These are phyloP conservation scores for Tillandsia fasciculata DNA, from an alignment of 176 grass and related monocot genomes.

Conservation along the genomic window DNA sequence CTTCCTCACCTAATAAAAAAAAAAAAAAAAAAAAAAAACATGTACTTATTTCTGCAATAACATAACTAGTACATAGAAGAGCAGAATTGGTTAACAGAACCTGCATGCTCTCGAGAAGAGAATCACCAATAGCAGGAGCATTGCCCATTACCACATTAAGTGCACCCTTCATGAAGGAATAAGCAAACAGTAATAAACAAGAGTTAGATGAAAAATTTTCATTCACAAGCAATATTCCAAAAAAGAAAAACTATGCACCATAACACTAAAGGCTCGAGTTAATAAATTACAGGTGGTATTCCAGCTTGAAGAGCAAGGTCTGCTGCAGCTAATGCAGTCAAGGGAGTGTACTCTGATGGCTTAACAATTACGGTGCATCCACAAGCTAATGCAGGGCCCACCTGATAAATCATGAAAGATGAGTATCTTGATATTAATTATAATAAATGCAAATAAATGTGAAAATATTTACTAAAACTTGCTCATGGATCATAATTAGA, in stretches of 20 bases:
- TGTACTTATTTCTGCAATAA: not conserved
- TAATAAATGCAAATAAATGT: not conserved
- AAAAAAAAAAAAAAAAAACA: constrained; percentile 20
- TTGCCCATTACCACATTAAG: constrained; percentile 92
- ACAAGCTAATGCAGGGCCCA: constrained; percentile 92
- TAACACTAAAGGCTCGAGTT: not conserved
- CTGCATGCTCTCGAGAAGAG: constrained; percentile 67
- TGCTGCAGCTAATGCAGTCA: constrained; percentile 95
- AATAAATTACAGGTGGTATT: constrained; percentile 70
- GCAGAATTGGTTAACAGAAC: constrained; percentile 15
- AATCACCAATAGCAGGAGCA: constrained; percentile 79
- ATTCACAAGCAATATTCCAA: not conserved
- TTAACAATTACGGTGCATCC: constrained; percentile 94
- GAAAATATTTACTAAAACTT: not conserved
- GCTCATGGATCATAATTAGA: no score
- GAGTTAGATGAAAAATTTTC: not conserved
- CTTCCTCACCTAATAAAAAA: constrained; percentile 70
- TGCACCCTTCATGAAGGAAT: constrained; percentile 56
- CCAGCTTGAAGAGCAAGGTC: constrained; percentile 98
- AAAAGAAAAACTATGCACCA: not conserved
- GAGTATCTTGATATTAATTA: not conserved
- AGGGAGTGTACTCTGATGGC: constrained; percentile 91
- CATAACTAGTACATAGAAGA: not conserved
- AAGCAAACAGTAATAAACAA: constrained; percentile 8
- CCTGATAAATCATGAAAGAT: constrained; percentile 30